These are phyloP conservation scores for Aspergillus oerlinghausenensis DNA, from an alignment of 2,329 filamentous ascomycete genomes.

Conservation along the genomic window DNA sequence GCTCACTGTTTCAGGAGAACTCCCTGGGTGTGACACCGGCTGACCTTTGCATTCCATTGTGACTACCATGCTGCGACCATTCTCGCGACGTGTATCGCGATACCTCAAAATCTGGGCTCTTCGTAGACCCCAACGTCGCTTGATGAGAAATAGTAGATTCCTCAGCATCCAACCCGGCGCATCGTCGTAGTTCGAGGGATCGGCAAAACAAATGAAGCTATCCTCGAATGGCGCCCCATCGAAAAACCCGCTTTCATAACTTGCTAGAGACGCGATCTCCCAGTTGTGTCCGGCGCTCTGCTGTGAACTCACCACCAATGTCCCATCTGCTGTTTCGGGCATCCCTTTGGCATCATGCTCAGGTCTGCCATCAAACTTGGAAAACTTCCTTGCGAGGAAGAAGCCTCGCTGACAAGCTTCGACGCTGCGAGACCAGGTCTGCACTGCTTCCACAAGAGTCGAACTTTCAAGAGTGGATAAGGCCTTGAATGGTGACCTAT, in stretches of 20 bases:
- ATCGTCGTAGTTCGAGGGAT: slow-evolving; percentile 83
- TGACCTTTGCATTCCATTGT: slow-evolving; percentile 46
- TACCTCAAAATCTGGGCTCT: slow-evolving; percentile 85
- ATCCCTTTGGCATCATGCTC: background rate
- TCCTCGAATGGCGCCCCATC: slow-evolving; percentile 65
- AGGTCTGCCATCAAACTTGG: slow-evolving; percentile 22
- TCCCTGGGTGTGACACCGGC: slow-evolving; percentile 27
- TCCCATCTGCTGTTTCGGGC: background rate
- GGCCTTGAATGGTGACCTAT: slow-evolving; percentile 19
- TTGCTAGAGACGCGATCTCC: slow-evolving; percentile 69
- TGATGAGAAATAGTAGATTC: slow-evolving; percentile 80
- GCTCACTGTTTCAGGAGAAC: slow-evolving; percentile 6
- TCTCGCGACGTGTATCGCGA: slow-evolving; percentile 73
- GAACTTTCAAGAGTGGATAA: slow-evolving; percentile 68
- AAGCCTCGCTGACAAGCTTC: slow-evolving; percentile 88
- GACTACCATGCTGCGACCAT: slow-evolving; percentile 76
- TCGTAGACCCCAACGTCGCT: slow-evolving; percentile 71
- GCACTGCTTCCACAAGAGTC: slow-evolving; percentile 72
- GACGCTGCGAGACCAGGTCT: slow-evolving; percentile 79
- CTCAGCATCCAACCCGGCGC: slow-evolving; percentile 90
- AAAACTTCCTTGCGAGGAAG: slow-evolving; percentile 80
- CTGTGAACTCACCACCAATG: background rate
- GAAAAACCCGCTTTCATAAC: slow-evolving; percentile 87
- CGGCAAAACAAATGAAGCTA: slow-evolving; percentile 79
- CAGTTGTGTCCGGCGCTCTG: slow-evolving; percentile 45